Conservation (phyloP, 345 rosid species). For the Eucalyptus tenuipes region DNA sequence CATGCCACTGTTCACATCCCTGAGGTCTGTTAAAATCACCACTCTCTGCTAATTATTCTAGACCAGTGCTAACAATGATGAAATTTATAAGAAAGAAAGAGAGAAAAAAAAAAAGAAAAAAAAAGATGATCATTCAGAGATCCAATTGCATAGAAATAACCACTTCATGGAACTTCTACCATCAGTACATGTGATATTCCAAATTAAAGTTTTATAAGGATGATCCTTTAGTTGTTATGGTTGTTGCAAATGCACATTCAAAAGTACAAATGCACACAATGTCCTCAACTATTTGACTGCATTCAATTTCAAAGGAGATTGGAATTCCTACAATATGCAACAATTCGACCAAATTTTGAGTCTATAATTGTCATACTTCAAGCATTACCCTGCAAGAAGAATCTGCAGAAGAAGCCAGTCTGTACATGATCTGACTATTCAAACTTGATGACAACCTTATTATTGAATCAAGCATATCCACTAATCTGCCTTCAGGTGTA, state of each 20-base stretch:
- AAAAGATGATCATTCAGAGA: not conserved
- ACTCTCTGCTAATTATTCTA: not conserved
- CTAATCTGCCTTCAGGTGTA: not conserved
- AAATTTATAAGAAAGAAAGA: not conserved
- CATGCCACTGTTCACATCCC: not conserved
- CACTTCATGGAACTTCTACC: not conserved
- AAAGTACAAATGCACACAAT: not conserved
- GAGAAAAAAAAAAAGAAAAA: too few species aligned
- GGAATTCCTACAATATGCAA: not conserved
- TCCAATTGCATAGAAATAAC: not conserved
- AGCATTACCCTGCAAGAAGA: not conserved
- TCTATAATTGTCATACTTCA: not conserved
- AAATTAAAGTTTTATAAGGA: not conserved
- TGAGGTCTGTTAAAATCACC: not conserved
- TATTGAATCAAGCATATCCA: not conserved
- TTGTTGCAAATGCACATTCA: not conserved
- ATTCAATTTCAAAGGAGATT: not conserved
- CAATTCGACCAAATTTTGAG: not conserved
- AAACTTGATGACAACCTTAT: not conserved
- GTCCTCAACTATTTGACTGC: not conserved
- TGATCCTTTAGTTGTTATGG: not conserved
- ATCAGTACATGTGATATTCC: not conserved
- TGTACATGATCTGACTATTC: not conserved
- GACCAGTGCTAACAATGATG: not conserved
- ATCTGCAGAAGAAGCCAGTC: not conserved